These are phyloP conservation scores for Paramecium caudatum DNA, from an alignment of 73 alveolate genomes.

Conservation along the genomic window DNA sequence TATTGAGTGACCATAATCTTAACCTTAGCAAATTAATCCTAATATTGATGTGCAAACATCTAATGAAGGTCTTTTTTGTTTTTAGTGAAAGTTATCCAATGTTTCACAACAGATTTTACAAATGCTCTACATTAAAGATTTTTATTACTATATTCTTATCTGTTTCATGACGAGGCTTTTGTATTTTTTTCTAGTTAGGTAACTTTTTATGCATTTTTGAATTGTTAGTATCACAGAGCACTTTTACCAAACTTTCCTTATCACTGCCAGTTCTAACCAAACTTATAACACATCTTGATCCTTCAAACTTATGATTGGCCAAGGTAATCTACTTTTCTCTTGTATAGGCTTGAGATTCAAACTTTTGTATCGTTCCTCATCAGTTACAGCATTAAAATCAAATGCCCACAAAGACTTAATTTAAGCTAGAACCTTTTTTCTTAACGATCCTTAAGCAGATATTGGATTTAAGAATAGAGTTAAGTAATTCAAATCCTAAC, in stretches of 20 bases:
- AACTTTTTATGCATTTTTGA: background rate
- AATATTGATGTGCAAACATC: background rate
- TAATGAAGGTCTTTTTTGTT: slow-evolving; percentile 26
- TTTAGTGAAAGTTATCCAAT: background rate
- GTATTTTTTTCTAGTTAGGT: background rate
- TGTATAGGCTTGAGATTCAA: background rate
- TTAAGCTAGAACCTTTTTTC: background rate
- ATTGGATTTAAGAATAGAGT: slow-evolving; percentile 51
- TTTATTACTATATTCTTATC: background rate
- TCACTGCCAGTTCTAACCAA: slow-evolving; percentile 13
- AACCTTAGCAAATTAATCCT: slow-evolving; percentile 14
- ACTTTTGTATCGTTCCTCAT: slow-evolving; percentile 20
- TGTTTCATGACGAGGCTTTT: background rate
- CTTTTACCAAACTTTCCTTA: slow-evolving; percentile 35
- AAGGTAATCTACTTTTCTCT: slow-evolving; percentile 31
- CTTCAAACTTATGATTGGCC: slow-evolving; percentile 53
- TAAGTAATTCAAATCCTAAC: background rate
- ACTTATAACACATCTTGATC: background rate
- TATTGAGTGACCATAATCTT: background rate
- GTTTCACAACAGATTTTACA: slow-evolving; percentile 18
- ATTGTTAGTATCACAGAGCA: slow-evolving; percentile 14
- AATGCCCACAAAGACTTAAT: slow-evolving; percentile 49
- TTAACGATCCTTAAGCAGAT: background rate
- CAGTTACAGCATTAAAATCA: slow-evolving; percentile 24
- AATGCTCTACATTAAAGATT: background rate